Conservation (phyloP, 106 monocot species). For the Apostasia shenzhenica region DNA sequence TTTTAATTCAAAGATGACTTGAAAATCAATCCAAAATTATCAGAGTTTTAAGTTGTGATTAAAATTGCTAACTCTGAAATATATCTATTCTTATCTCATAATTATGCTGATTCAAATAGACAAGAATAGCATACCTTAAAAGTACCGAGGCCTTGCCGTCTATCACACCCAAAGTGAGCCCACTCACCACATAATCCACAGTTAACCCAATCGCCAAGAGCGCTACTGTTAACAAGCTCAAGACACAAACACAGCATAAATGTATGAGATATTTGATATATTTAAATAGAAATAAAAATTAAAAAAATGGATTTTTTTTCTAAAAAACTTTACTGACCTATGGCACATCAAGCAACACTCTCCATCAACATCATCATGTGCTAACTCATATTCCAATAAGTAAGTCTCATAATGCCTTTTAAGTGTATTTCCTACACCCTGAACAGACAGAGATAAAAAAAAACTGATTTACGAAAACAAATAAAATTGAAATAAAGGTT, state of each 20-base stretch:
- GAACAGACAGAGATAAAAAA: conserved; percentile 3
- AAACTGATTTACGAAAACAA: neutral
- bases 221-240: conserved; percentile 56
- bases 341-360: conserved; percentile 87
- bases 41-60: too few species aligned
- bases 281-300: neutral
- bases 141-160: conserved; percentile 77
- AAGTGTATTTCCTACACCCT: conserved; percentile 94
- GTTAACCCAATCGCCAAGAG: conserved; percentile 94
- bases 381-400: conserved; percentile 90
- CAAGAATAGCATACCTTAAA: conserved; percentile 55
- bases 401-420: conserved; percentile 96
- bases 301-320: too few species aligned
- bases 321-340: conserved; percentile 30
- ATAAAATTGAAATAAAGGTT: neutral
- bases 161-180: conserved; percentile 94
- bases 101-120: neutral
- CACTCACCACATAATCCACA: conserved; percentile 92
- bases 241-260: neutral
- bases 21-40: too few species aligned
- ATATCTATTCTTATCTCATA: neutral
- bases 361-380: conserved; percentile 93
- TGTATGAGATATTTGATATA: neutral
- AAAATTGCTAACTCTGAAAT: neutral
- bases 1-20: neutral